Percentiles rank a stretch among this genome's conserved stretches.
Evolutionary conservation across 192 early-diverging fungal species (phyloP).

Genomic region (Podila minutissima): DNA sequence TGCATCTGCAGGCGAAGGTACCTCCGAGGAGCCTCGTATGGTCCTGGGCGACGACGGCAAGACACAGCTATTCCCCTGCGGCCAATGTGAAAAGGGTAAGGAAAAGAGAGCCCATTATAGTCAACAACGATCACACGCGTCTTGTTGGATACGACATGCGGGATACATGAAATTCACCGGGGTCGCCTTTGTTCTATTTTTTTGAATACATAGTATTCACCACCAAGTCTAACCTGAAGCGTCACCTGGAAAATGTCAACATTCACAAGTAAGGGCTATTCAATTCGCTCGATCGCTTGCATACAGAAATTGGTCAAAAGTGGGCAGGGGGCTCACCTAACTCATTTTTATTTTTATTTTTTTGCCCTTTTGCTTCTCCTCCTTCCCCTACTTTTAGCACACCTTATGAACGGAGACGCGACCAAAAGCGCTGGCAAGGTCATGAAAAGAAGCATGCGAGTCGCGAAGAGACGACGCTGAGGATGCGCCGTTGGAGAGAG

Average conservation of each 20-base stretch:
- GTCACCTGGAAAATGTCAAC: slow-evolving; percentile 62
- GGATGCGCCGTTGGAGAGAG: slow-evolving; percentile 62
- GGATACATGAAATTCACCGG: background rate
- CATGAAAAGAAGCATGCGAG: slow-evolving; percentile 64
- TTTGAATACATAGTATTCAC: slow-evolving; percentile 25
- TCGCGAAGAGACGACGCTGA: slow-evolving; percentile 60
- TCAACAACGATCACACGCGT: background rate
- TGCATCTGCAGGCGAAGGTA: slow-evolving; percentile 5
- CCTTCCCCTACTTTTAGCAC: slow-evolving; percentile 23
- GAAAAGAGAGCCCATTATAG: no score
- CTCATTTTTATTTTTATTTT: background rate
- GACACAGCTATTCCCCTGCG: slow-evolving; percentile 34
- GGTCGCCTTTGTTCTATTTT: background rate
- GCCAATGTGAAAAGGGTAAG: slow-evolving; percentile 22
- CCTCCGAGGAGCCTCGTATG: slow-evolving; percentile 29
- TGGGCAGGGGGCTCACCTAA: background rate
- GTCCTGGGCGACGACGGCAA: slow-evolving; percentile 45
- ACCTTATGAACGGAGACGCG: slow-evolving; percentile 59
- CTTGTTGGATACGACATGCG: background rate
- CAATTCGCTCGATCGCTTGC: background rate
- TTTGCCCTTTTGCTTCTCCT: background rate
- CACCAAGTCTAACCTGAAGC: slow-evolving; percentile 51
- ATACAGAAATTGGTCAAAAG: background rate
- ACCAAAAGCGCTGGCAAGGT: slow-evolving; percentile 64
- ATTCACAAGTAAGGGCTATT: slow-evolving; percentile 53